Conservation (phyloP, 176 grass and related monocot genomes). For the Avena eriantha region DNA sequence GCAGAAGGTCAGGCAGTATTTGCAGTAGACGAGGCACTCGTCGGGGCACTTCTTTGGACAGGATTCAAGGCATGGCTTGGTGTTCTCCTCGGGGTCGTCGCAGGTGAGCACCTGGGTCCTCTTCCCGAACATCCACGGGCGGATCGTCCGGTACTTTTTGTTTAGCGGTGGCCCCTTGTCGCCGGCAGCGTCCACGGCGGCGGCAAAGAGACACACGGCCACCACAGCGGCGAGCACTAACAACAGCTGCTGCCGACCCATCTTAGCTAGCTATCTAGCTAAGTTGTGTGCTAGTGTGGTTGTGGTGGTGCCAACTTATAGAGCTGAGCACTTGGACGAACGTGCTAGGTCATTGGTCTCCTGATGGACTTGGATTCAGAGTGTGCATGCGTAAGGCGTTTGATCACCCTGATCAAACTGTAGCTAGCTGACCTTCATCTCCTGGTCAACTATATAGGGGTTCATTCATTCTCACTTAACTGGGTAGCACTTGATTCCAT, state of each 20-base stretch:
- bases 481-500: no score
- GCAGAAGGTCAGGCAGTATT: background rate
- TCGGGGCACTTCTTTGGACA: background rate
- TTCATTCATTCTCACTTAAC: no score
- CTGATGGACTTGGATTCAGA: no score
- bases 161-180: no score
- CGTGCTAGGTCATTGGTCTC: background rate
- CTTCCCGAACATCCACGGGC: background rate
- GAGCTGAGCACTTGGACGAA: background rate
- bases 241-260: no score
- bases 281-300: no score
- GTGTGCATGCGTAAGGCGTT: background rate
- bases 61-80: background rate
- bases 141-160: no score
- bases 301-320: no score
- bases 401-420: background rate
- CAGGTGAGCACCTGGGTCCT: background rate
- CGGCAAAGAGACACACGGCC: no score
- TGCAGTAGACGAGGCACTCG: background rate
- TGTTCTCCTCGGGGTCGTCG: background rate
- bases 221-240: no score
- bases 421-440: background rate
- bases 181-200: no score
- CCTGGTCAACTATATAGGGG: background rate
- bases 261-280: no score